These are phyloP conservation scores for Penicillium sp. DNA, from an alignment of 2,329 filamentous ascomycete genomes.

Conservation along the genomic window DNA sequence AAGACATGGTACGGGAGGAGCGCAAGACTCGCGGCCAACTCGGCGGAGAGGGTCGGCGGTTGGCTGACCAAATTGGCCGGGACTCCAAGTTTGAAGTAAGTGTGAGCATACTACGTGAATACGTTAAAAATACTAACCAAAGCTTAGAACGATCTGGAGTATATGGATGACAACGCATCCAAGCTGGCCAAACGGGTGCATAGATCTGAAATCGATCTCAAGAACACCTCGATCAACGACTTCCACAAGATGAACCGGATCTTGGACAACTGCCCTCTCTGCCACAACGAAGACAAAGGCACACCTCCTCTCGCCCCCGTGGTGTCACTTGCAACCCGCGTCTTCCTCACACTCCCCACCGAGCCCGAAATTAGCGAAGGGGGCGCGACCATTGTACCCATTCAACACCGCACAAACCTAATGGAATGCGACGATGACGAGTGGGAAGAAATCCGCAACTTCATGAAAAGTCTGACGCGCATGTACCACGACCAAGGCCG, in stretches of 20 bases:
- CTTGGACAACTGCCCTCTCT: conserved; percentile 85
- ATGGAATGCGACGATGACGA: conserved; percentile 99
- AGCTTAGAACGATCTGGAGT: conserved; percentile 76
- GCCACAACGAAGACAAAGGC: conserved; percentile 82
- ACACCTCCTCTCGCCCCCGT: conserved; percentile 81
- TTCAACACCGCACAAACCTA: conserved; percentile 83
- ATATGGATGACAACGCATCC: conserved; percentile 93
- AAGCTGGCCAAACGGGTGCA: conserved; percentile 86
- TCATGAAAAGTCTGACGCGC: conserved; percentile 93
- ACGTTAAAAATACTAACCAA: neutral
- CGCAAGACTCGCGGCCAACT: conserved; percentile 75
- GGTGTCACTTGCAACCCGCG: conserved; percentile 80
- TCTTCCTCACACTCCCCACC: conserved; percentile 85
- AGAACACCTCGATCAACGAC: conserved; percentile 82
- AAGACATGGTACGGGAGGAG: conserved; percentile 97
- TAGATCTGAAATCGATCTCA: conserved; percentile 83
- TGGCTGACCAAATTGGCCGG: conserved; percentile 92
- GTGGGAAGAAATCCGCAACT: conserved; percentile 98
- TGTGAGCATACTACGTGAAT: conserved; percentile 4
- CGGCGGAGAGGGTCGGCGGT: conserved; percentile 76
- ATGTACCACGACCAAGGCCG: conserved; percentile 94
- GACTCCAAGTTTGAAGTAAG: conserved; percentile 79
- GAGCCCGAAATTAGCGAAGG: conserved; percentile 84
- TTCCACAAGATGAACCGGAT: conserved; percentile 88
- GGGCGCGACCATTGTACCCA: conserved; percentile 84